Evolutionary conservation across 495 filamentous ascomycete genomes (phyloP).

Genomic region (Aspergillus ellipticus): DNA sequence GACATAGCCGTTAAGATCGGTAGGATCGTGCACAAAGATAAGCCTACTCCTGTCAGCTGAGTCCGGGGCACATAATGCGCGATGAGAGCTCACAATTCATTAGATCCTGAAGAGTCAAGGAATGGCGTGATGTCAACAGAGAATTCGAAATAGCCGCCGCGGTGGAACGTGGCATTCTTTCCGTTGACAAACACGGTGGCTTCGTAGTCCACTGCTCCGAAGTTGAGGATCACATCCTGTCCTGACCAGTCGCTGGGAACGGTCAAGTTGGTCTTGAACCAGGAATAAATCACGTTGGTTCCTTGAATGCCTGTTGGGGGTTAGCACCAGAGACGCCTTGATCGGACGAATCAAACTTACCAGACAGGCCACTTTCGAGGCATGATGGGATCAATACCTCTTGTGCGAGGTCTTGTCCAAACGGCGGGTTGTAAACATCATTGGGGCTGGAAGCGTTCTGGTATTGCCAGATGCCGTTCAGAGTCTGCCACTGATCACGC

Average conservation of each 20-base stretch:
- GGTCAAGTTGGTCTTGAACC: conserved; percentile 57
- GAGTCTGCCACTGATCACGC: conserved; percentile 55
- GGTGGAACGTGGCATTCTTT: conserved; percentile 47
- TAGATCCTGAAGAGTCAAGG: conserved; percentile 37
- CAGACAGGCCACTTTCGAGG: conserved; percentile 54
- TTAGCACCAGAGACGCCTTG: background rate
- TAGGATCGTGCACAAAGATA: conserved; percentile 64
- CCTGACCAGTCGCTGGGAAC: conserved; percentile 46
- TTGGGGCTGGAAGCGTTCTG: conserved; percentile 38
- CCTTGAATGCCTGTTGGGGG: conserved; percentile 47
- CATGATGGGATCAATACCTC: conserved; percentile 63
- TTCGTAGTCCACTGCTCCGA: conserved; percentile 67
- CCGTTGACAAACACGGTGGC: conserved; percentile 64
- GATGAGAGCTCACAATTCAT: conserved; percentile 52
- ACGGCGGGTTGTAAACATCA: conserved; percentile 40
- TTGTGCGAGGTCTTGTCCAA: conserved; percentile 34
- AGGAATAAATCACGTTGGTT: conserved; percentile 48
- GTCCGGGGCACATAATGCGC: background rate
- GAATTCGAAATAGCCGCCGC: conserved; percentile 62
- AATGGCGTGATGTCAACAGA: conserved; percentile 54
- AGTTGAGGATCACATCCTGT: conserved; percentile 54
- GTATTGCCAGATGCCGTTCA: conserved; percentile 68
- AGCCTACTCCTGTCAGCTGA: conserved; percentile 32
- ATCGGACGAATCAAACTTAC: conserved; percentile 22
- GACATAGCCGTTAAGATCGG: conserved; percentile 48